A percentile compares a stretch with the other conserved stretches of the same genome.
phyloP scores from a whole-genome alignment of 768 basidiomycete genomes.

The Kwoniella dejecticola region DNA sequence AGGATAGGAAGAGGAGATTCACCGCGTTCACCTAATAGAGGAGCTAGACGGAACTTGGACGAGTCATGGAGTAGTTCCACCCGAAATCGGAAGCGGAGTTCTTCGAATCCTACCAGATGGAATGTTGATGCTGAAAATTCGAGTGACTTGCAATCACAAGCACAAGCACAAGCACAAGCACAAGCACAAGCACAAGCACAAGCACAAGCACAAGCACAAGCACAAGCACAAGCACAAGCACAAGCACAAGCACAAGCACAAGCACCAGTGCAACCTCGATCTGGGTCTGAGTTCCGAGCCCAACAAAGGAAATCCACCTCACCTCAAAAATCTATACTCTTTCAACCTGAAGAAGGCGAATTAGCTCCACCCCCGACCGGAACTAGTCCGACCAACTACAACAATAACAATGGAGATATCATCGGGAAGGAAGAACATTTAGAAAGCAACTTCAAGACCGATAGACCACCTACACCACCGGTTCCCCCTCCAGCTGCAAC shows the following conservation, averaged over 20 bases:
- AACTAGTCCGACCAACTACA: background rate
- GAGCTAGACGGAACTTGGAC: constrained; percentile 4
- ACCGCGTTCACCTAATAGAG: constrained; percentile 3
- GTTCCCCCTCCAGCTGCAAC: constrained; percentile 11
- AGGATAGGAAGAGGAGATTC: constrained; percentile 1
- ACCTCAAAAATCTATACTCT: background rate
- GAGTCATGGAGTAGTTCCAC: constrained; percentile 7
- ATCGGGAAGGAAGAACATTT: background rate
- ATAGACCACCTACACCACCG: constrained; percentile 20
- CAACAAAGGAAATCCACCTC: constrained; percentile 3
- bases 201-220: no score
- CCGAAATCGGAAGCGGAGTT: constrained; percentile 10
- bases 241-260: no score
- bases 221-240: no score
- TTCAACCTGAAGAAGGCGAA: constrained; percentile 18
- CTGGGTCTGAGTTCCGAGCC: no score
- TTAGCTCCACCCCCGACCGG: background rate
- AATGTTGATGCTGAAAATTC: constrained; percentile 5
- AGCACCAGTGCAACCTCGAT: no score
- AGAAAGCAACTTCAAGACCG: background rate
- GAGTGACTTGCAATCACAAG: background rate
- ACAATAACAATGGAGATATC: background rate
- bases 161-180: background rate
- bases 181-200: no score
- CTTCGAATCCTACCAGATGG: constrained; percentile 19